Evolutionary conservation across 129 eudicot species (phyloP), one percentile per base, ranked within the genome.

Genomic region (Solidago caesia): DNA sequence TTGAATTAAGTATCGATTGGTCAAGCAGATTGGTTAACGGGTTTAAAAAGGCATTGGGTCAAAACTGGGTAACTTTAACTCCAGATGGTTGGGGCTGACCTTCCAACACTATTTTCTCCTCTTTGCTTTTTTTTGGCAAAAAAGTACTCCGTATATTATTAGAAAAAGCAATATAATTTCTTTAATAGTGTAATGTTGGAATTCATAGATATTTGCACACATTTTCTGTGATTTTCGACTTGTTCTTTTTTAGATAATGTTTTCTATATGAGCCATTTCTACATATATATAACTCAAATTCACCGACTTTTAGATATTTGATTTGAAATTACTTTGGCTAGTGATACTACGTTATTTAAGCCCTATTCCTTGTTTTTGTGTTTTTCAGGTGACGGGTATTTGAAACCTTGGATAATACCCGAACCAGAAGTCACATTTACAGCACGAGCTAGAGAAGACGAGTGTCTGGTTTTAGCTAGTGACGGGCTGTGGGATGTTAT

Each of bases 401-500:
- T 89, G 70, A 89, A 87, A 70, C 96, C 96, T 42, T 84, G 85
- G 86, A 87, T 89, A 33, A 87, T 89, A 72, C 92, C 96, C 0
- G 82, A 87, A 5, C 96, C 96, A 13, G 96, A 89, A 68, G 88
- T 89, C 44, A 83, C 70, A 56, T 81, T 89, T 68, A 56, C 84
- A 29, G 71, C 89, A 7, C 86, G 96, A 33, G 89, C 88, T 8
- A 84, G 86, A 82, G 92, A 86, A 71, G 96, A 89, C 55, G 92
- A 89, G 79, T 87, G 92, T 70, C 92, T 89, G 26, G 64, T 89
- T 46, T 82, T 89, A 71, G 96, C 96, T 7, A 89, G 86, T 60
- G 96, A 89, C 41, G 96, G 96, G 1, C 67, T 89, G 70, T 89
- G 96, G 96, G 92, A 89, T 27, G 88, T 89, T 4, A 87, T 89